These are phyloP conservation scores for Vachellia pachyceras DNA, from an alignment of 306 rosid species.

Conservation along the genomic window DNA sequence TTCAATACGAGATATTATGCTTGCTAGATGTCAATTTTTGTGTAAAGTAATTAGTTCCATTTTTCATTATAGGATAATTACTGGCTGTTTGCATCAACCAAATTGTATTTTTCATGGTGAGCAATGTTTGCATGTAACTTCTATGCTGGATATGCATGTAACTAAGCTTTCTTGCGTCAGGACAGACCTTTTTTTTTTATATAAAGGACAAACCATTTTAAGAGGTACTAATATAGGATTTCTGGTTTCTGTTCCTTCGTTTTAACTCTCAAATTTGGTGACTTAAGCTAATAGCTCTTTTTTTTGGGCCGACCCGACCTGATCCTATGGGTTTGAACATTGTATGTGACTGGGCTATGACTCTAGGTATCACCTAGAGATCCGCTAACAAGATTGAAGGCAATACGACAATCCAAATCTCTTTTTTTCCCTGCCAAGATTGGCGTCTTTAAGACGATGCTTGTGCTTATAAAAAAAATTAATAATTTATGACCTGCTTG, in stretches of 20 bases:
- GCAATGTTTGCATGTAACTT: background rate
- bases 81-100: constrained; percentile 1
- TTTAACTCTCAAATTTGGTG: background rate
- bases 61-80: constrained; percentile 25
- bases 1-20: constrained; percentile 25
- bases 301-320: too few relatives aligned
- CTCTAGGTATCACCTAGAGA: background rate
- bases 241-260: background rate
- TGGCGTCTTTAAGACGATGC: background rate
- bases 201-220: background rate
- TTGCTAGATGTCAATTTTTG: constrained; percentile 27
- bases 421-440: background rate
- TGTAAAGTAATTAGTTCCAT: constrained; percentile 45
- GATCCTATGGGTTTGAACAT: background rate
- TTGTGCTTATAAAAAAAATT: too few relatives aligned
- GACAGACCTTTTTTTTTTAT: background rate
- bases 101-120: background rate
- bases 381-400: background rate
- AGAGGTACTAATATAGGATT: background rate
- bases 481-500: too few relatives aligned
- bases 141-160: background rate
- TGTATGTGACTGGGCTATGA: background rate
- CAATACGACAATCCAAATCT: background rate
- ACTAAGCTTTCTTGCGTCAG: background rate
- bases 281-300: background rate